Percentiles rank a stretch among this genome's conserved stretches.
These are phyloP conservation scores for Thermoascus crustaceus DNA, from an alignment of 2,329 filamentous ascomycete species.

Conservation along the genomic window DNA sequence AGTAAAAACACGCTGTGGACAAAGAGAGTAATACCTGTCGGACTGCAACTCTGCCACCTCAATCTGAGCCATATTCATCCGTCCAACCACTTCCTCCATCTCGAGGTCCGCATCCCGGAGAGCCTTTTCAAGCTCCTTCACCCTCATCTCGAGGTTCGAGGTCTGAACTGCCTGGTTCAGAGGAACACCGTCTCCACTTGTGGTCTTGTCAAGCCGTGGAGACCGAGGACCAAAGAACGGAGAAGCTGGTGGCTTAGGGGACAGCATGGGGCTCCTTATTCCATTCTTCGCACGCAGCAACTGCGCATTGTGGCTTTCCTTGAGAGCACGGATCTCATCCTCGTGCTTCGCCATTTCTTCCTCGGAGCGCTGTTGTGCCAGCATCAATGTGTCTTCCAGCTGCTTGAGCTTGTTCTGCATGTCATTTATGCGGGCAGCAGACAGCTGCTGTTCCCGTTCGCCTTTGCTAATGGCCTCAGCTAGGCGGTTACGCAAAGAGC, in stretches of 20 bases:
- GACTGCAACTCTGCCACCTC: conserved; percentile 69
- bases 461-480: conserved; percentile 72
- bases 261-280: conserved; percentile 39
- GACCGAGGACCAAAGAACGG: conserved; percentile 54
- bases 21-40: conserved; percentile 31
- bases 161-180: conserved; percentile 65
- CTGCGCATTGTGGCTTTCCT: conserved; percentile 68
- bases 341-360: conserved; percentile 76
- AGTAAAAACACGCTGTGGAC: neutral
- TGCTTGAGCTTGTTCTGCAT: conserved; percentile 72
- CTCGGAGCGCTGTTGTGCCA: conserved; percentile 78
- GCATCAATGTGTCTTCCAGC: conserved; percentile 75
- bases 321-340: conserved; percentile 68
- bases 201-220: conserved; percentile 53
- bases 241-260: conserved; percentile 53
- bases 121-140: conserved; percentile 77
- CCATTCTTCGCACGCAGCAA: conserved; percentile 62
- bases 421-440: conserved; percentile 71
- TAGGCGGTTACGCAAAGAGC: conserved; percentile 65
- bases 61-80: conserved; percentile 76
- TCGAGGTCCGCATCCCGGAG: conserved; percentile 66
- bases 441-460: conserved; percentile 72
- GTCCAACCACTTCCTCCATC: conserved; percentile 74
- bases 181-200: conserved; percentile 51
- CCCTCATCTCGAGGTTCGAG: conserved; percentile 65